Base-by-base conservation (phyloP, 2,329 filamentous ascomycete genomes). In the Aspergillus clavatus region DNA sequence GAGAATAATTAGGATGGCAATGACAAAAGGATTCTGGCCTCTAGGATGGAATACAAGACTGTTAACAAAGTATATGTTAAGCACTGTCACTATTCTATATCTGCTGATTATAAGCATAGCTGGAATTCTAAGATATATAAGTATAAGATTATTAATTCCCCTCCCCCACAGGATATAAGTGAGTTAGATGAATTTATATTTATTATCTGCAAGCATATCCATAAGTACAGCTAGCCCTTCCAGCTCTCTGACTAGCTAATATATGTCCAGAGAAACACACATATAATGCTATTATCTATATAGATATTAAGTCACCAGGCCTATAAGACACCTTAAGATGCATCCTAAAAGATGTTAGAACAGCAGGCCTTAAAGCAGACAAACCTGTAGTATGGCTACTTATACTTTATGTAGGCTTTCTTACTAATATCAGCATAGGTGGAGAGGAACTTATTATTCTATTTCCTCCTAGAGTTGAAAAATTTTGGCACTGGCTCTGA, bases 371-470 rank as follows among this genome's bases (percentile, higher is more conserved):
- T n/a, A n/a, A n/a, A n/a, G n/a, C n/a, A n/a, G n/a, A n/a, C n/a
- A n/a, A n/a, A n/a, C n/a, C n/a, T n/a, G n/a, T n/a, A n/a, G n/a
- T 42, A 42, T 22, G 27, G 12, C 19, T 19, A 19, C 10, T 42
- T 10, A 14, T 12, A 6, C n/a, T n/a, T n/a, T n/a, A n/a, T n/a
- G n/a, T n/a, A n/a, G n/a, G n/a, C n/a, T 33, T 35, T 24, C n/a
- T 38, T 11, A 21, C 43, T 43, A 24, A 42, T 38, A 44, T 12
- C 8, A 44, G 24, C 22, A 35, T 38, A 54, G 36, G 24, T 52
- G 26, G 37, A 48, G 31, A 41, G 42, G 35, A 43, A 49, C 22
- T 31, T 52, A 29, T 46, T 57, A 22, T 50, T 42, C 42, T 38
- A 53, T 26, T 46, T 28, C 39, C 40, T 46, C 14, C 33, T 43